These are phyloP conservation scores for Ophiostoma australiae DNA, from an alignment of 2,329 filamentous ascomycete species.

Conservation along the genomic window DNA sequence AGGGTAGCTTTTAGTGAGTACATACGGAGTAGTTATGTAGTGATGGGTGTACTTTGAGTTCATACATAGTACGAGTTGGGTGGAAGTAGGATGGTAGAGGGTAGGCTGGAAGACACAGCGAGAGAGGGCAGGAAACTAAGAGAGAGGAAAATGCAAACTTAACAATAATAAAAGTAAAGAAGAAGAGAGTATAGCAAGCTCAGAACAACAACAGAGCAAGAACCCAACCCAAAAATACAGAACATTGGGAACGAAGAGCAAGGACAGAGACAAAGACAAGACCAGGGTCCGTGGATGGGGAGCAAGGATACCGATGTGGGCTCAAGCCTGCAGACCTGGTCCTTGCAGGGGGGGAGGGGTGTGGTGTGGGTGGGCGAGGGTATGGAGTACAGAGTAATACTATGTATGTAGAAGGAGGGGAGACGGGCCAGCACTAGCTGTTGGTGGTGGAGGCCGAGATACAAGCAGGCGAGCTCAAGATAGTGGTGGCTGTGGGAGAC, in stretches of 20 bases:
- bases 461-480: not conserved
- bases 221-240: not conserved
- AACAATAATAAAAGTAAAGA: not conserved
- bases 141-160: not conserved
- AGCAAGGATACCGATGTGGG: constrained; percentile 20
- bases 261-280: constrained; percentile 22
- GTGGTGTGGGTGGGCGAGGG: constrained; percentile 19
- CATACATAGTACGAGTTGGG: not conserved
- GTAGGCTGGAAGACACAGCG: not conserved
- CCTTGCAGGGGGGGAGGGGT: constrained; percentile 24
- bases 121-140: not conserved
- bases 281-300: constrained; percentile 19
- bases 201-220: not conserved
- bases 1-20: not conserved
- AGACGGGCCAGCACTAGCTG: constrained; percentile 19
- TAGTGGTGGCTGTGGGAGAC: constrained; percentile 9
- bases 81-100: not conserved
- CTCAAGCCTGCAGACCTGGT: constrained; percentile 17
- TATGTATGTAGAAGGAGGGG: constrained; percentile 16
- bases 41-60: not conserved
- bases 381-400: too few relatives aligned
- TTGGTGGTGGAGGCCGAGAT: constrained; percentile 17
- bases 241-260: not conserved
- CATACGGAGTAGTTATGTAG: not conserved
- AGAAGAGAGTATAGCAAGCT: not conserved